Evolutionary conservation across 106 monocot species (phyloP).

Genomic region (Platanthera guangdongensis): DNA sequence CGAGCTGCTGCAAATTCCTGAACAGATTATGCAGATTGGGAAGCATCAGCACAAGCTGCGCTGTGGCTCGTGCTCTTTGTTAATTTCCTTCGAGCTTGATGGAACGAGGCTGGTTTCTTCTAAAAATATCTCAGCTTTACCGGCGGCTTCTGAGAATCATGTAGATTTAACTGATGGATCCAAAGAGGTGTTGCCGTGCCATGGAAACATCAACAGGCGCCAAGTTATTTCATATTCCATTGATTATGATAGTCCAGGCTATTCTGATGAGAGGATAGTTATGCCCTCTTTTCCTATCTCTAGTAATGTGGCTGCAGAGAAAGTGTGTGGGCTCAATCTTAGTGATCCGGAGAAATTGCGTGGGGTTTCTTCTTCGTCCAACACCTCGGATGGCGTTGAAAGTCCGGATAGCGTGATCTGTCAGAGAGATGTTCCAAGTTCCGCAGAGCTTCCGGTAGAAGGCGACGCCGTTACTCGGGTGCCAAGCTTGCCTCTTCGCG

Average conservation of each 20-base stretch:
- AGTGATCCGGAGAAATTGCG: conserved; percentile 48
- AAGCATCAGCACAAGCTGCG: conserved; percentile 48
- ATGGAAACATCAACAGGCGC: conserved; percentile 15
- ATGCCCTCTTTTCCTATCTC: conserved; percentile 36
- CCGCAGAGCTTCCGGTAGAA: conserved; percentile 34
- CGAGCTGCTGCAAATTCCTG: conserved; percentile 69
- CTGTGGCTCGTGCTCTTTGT: conserved; percentile 70
- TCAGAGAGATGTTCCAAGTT: conserved; percentile 40
- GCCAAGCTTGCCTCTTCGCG: conserved; percentile 55
- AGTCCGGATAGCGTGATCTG: conserved; percentile 35
- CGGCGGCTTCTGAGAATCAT: conserved; percentile 13
- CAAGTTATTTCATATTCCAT: conserved; percentile 16
- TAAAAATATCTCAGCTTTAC: conserved; percentile 6
- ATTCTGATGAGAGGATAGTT: conserved; percentile 50
- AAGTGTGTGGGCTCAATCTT: conserved; percentile 32
- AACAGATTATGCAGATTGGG: conserved; percentile 14
- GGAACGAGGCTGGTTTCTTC: conserved; percentile 44
- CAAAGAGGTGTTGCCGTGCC: not conserved
- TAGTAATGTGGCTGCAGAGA: conserved; percentile 33
- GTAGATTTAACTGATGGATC: conserved; percentile 6
- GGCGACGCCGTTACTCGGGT: conserved; percentile 28
- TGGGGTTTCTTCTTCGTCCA: conserved; percentile 31
- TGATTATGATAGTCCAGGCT: conserved; percentile 23
- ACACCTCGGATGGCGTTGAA: conserved; percentile 34
- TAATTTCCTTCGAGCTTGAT: conserved; percentile 47